Percentiles rank a stretch among this genome's conserved stretches.
Conservation (phyloP, 2,329 filamentous ascomycete genomes). For the Fusarium pseudocircinatum region DNA sequence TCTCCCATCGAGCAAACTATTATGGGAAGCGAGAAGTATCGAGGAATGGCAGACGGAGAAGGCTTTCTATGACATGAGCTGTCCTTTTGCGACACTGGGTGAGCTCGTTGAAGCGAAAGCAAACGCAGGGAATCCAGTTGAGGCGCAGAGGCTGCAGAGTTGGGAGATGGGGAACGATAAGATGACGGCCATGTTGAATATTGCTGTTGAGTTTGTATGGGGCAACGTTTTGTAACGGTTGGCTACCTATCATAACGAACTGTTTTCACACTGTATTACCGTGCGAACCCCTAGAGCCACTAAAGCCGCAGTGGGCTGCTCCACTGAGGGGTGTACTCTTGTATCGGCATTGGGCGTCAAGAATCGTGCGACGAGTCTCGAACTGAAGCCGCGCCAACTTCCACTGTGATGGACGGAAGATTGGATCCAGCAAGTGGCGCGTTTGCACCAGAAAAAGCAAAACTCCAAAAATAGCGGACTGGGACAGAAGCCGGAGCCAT, state of each 20-base stretch:
- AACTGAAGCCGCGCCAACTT: not conserved
- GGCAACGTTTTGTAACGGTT: not conserved
- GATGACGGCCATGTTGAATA: conserved; percentile 33
- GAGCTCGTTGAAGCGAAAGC: conserved; percentile 24
- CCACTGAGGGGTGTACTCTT: too few species aligned
- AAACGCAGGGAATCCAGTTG: not conserved
- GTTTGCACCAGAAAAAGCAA: not conserved
- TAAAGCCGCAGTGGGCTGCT: too few species aligned
- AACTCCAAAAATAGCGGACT: too few species aligned
- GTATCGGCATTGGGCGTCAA: not conserved
- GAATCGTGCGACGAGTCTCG: not conserved
- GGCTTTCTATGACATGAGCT: conserved; percentile 20
- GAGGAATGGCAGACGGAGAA: conserved; percentile 43
- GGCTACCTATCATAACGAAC: not conserved
- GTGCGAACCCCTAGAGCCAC: not conserved
- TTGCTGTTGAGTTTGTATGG: conserved; percentile 38
- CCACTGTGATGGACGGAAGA: not conserved
- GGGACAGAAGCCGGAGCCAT: too few species aligned
- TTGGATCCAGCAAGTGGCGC: too few species aligned
- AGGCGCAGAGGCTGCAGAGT: conserved; percentile 25
- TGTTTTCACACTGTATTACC: not conserved
- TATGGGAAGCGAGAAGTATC: conserved; percentile 40
- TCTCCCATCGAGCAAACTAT: conserved; percentile 26
- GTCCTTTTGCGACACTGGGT: conserved; percentile 24
- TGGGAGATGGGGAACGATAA: conserved; percentile 44